phyloP scores from a whole-genome alignment of 306 rosid species.

The Prunus mongolica region DNA sequence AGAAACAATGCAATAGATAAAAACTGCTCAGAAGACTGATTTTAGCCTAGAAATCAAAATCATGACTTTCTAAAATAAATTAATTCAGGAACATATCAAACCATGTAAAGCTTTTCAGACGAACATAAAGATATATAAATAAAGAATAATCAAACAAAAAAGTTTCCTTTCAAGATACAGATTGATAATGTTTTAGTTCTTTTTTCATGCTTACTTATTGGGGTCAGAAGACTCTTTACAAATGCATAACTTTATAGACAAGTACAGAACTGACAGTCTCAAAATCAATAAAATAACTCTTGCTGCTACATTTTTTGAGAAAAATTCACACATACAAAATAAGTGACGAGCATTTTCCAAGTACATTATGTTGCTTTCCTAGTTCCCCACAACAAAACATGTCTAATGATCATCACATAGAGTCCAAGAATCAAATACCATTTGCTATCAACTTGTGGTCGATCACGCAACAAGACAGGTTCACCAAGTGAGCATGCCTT shows the following conservation, averaged over 20 bases:
- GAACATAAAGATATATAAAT: not conserved
- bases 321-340: not conserved
- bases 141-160: not conserved
- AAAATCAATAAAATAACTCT: not conserved
- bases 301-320: not conserved
- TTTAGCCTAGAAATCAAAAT: constrained; percentile 18
- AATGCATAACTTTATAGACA: not conserved
- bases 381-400: constrained; percentile 6
- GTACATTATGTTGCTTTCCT: constrained; percentile 3
- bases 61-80: not conserved
- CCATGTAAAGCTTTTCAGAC: not conserved
- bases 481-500: constrained; percentile 67
- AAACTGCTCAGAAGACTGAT: constrained; percentile 23
- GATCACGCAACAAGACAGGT: constrained; percentile 47
- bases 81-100: not conserved
- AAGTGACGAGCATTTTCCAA: constrained; percentile 1
- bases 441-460: constrained; percentile 54
- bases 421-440: constrained; percentile 56
- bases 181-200: not conserved
- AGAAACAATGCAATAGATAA: constrained; percentile 22
- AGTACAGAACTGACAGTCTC: constrained; percentile 1
- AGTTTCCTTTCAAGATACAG: not conserved
- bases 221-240: not conserved
- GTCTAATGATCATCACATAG: not conserved
- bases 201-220: not conserved